These are phyloP conservation scores for Avena insularis DNA, from an alignment of 176 grass and related monocot genomes.

Conservation along the genomic window DNA sequence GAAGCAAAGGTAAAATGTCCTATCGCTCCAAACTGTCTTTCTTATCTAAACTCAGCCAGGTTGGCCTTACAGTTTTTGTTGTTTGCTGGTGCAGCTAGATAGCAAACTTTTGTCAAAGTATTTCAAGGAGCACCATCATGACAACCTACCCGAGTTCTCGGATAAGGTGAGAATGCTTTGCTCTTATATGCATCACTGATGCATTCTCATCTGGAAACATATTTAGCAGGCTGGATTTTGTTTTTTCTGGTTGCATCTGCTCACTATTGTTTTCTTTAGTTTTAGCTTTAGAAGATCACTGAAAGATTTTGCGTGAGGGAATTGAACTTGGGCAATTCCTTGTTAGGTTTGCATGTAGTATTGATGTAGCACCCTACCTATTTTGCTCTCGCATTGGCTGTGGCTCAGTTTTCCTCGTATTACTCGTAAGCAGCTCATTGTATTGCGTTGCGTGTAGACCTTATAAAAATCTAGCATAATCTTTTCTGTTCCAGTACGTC, in stretches of 20 bases:
- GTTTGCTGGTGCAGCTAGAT: conserved; percentile 72
- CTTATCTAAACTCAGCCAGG: conserved; percentile 6
- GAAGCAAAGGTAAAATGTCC: conserved; percentile 71
- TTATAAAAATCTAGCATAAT: conserved; percentile 32
- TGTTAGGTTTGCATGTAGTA: conserved; percentile 22
- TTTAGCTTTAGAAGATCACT: background rate
- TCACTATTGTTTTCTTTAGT: conserved; percentile 3
- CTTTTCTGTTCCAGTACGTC: conserved; percentile 69
- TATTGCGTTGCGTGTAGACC: background rate
- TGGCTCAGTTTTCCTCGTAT: background rate
- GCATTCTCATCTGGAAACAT: conserved; percentile 1
- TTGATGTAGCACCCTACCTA: conserved; percentile 16
- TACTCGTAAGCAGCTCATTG: background rate
- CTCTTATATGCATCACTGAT: background rate
- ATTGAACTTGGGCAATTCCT: conserved; percentile 5
- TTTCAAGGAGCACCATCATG: conserved; percentile 90
- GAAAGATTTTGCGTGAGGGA: background rate
- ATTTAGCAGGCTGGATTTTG: background rate
- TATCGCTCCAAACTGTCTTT: background rate
- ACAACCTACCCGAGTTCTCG: conserved; percentile 85
- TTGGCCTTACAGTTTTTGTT: conserved; percentile 20
- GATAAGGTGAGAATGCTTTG: conserved; percentile 70
- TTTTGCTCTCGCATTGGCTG: background rate
- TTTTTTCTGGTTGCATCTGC: background rate
- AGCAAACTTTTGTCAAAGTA: conserved; percentile 77